Percentiles rank a stretch among this genome's conserved stretches.
phyloP scores from a whole-genome alignment of 2,329 filamentous ascomycete species.

The Colletotrichum sp. region DNA sequence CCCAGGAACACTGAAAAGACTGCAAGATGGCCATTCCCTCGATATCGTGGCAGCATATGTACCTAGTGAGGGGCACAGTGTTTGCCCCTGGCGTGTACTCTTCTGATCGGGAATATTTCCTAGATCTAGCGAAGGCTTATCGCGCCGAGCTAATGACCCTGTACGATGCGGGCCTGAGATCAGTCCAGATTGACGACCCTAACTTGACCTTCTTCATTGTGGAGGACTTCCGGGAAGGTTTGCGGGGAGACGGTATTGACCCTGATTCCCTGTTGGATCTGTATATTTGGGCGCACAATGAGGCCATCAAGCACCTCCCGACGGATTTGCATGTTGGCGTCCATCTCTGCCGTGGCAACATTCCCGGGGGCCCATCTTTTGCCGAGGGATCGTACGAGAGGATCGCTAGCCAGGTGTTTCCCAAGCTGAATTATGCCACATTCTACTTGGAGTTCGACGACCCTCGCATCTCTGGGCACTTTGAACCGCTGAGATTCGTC shows the following conservation, averaged over 20 bases:
- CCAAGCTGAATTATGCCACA: conserved; percentile 65
- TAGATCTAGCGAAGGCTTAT: conserved; percentile 68
- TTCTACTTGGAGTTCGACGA: conserved; percentile 76
- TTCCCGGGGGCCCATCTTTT: conserved; percentile 69
- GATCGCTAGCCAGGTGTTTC: conserved; percentile 70
- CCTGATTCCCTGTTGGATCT: conserved; percentile 72
- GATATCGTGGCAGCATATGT: conserved; percentile 48
- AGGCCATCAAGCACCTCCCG: conserved; percentile 66
- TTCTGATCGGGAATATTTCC: conserved; percentile 60
- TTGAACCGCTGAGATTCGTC: conserved; percentile 66
- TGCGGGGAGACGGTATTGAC: conserved; percentile 71
- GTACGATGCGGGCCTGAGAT: conserved; percentile 66
- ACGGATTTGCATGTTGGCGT: conserved; percentile 77
- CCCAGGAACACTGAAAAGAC: conserved; percentile 51
- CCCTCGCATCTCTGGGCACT: conserved; percentile 63
- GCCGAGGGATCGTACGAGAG: conserved; percentile 70
- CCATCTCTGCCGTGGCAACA: conserved; percentile 76
- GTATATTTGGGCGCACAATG: conserved; percentile 80
- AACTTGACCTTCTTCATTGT: conserved; percentile 78
- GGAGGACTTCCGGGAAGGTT: conserved; percentile 73
- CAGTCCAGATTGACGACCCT: conserved; percentile 71
- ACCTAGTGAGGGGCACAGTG: conserved; percentile 24
- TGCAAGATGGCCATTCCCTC: conserved; percentile 62
- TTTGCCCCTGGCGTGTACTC: conserved; percentile 25
- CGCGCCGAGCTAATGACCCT: conserved; percentile 65